Conservation (phyloP, 371 early-diverging fungal species). For the Blakeslea trispora region DNA sequence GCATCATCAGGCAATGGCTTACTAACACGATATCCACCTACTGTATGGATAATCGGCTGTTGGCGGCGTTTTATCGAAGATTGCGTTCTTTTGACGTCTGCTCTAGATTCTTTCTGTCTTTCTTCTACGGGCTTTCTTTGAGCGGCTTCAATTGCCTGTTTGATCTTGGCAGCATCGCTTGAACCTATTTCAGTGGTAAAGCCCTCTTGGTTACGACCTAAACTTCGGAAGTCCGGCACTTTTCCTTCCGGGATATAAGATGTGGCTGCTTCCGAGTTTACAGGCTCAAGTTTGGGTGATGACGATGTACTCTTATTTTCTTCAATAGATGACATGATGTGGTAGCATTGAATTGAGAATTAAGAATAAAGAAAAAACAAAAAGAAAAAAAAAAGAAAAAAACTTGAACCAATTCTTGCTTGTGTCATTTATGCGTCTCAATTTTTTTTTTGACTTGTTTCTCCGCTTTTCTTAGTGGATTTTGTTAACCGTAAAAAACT, state of each 20-base stretch:
- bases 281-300: neutral
- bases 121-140: constrained; percentile 21
- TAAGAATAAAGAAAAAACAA: neutral
- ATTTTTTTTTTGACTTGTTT: too few relatives aligned
- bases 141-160: constrained; percentile 20
- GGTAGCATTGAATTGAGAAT: too few relatives aligned
- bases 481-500: too few relatives aligned
- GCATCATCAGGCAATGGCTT: constrained; percentile 28
- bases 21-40: constrained; percentile 30
- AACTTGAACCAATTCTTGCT: too few relatives aligned
- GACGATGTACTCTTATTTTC: neutral
- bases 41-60: constrained; percentile 18
- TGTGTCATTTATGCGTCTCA: too few relatives aligned
- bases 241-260: constrained; percentile 15
- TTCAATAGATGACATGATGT: neutral
- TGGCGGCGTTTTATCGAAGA: neutral
- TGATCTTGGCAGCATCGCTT: constrained; percentile 30
- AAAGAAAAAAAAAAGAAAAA: neutral
- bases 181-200: constrained; percentile 33
- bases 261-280: neutral
- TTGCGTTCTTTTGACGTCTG: neutral
- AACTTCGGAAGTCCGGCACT: constrained; percentile 23
- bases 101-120: neutral
- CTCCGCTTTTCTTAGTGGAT: too few relatives aligned
- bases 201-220: constrained; percentile 26